Conservation (phyloP, 2,329 filamentous ascomycete species). For the Xylaria hypoxylon region DNA sequence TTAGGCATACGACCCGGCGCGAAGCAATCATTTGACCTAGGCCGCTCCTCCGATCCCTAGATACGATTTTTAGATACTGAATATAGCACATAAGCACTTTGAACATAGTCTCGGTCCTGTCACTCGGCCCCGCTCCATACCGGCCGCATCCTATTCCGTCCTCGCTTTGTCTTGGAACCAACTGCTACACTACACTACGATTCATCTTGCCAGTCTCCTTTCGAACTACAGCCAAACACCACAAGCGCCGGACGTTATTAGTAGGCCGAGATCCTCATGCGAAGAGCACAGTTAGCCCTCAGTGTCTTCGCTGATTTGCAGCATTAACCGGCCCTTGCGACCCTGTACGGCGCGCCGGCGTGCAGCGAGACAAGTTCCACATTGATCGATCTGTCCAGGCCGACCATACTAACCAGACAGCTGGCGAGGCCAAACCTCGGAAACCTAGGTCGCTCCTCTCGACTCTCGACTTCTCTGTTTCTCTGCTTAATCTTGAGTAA, state of each 20-base stretch:
- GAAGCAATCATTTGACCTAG: not conserved
- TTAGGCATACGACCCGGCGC: slow-evolving; percentile 5
- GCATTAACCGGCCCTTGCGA: slow-evolving; percentile 15
- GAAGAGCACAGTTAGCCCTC: slow-evolving; percentile 10
- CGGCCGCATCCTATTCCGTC: slow-evolving; percentile 12
- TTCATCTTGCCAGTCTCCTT: not conserved
- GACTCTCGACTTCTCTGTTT: slow-evolving; percentile 3
- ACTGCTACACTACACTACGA: not conserved
- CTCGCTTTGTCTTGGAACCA: not conserved
- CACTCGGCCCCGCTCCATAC: slow-evolving; percentile 14
- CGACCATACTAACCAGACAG: not conserved
- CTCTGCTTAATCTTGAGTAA: not conserved
- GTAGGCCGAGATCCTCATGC: slow-evolving; percentile 1
- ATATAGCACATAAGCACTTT: not conserved
- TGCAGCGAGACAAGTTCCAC: slow-evolving; percentile 2
- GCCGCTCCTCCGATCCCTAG: slow-evolving; percentile 5
- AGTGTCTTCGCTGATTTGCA: slow-evolving; percentile 11
- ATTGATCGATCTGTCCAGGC: not conserved
- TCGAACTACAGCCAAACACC: not conserved
- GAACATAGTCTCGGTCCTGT: not conserved
- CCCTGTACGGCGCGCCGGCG: slow-evolving; percentile 21
- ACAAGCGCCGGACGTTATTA: slow-evolving; percentile 10
- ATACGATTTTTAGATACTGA: slow-evolving; percentile 3
- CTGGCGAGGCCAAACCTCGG: slow-evolving; percentile 5
- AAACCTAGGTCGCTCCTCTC: not conserved